phyloP scores from a whole-genome alignment of 495 filamentous ascomycete genomes.

The Neurospora africana region DNA sequence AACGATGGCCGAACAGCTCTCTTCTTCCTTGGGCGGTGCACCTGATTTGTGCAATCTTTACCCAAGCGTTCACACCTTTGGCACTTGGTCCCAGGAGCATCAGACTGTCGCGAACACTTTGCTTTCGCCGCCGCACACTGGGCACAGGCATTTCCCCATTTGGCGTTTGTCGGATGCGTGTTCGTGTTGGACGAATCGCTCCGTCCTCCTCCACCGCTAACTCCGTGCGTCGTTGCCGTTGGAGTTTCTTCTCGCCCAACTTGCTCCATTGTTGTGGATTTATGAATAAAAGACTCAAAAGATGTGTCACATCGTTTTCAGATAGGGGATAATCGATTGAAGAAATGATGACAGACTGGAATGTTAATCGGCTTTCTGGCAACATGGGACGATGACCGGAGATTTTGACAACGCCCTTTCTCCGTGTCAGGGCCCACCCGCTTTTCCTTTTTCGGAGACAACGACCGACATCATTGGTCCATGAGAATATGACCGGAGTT shows the following conservation, averaged over 20 bases:
- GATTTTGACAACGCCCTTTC: background rate
- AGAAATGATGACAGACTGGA: background rate
- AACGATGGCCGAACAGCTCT: slow-evolving; percentile 25
- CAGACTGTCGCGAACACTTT: background rate
- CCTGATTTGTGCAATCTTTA: background rate
- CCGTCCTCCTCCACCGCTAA: background rate
- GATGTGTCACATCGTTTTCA: background rate
- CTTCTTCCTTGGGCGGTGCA: slow-evolving; percentile 25
- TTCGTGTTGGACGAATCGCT: background rate
- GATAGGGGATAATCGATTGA: background rate
- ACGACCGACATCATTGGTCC: background rate
- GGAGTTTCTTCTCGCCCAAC: background rate
- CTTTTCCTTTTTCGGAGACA: background rate
- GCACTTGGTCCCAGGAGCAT: background rate
- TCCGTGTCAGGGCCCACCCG: background rate
- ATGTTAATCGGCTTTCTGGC: background rate
- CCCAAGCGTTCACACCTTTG: background rate
- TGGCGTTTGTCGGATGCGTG: background rate
- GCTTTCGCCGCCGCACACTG: slow-evolving; percentile 2
- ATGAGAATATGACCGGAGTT: background rate
- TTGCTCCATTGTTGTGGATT: background rate
- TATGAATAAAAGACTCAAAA: background rate
- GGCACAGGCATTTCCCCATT: slow-evolving; percentile 2
- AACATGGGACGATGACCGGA: background rate
- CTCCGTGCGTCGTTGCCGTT: background rate